These are phyloP conservation scores for Kalmanozyma brasiliensis DNA, from an alignment of 1,284 basidiomycete species.

Conservation along the genomic window DNA sequence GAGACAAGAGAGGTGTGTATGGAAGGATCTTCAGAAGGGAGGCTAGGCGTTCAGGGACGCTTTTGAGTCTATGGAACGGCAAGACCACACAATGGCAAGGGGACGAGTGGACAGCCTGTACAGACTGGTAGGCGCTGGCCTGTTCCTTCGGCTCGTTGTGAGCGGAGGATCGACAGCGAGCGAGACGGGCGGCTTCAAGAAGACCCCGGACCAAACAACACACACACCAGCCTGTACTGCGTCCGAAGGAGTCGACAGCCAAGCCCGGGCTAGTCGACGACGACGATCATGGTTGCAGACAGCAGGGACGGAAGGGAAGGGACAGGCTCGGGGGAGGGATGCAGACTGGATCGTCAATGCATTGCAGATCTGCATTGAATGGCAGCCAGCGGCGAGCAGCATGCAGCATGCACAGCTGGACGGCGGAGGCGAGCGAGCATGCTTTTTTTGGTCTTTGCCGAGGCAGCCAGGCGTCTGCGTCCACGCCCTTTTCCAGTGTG, in stretches of 20 bases:
- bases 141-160: neutral
- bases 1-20: constrained; percentile 18
- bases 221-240: neutral
- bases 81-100: too few species aligned
- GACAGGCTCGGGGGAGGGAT: constrained; percentile 20
- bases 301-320: too few species aligned
- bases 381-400: too few species aligned
- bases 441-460: constrained; percentile 1
- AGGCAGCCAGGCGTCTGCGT: too few species aligned
- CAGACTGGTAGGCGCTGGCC: neutral
- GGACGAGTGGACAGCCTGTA: neutral
- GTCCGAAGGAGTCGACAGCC: neutral
- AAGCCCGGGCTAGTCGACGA: neutral
- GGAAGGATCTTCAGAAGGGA: constrained; percentile 18
- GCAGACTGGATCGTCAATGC: constrained; percentile 29
- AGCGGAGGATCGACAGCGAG: too few species aligned
- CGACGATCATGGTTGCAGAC: neutral
- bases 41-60: too few species aligned
- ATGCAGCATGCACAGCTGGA: constrained; percentile 9
- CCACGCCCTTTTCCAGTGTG: too few species aligned
- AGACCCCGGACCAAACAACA: too few species aligned
- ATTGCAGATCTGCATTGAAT: constrained; percentile 28
- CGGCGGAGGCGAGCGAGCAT: neutral
- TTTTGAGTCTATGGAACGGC: constrained; percentile 26
- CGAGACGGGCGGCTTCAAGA: neutral